Base-by-base conservation (phyloP, 192 early-diverging fungal species). In the Coemansia umbellata region DNA sequence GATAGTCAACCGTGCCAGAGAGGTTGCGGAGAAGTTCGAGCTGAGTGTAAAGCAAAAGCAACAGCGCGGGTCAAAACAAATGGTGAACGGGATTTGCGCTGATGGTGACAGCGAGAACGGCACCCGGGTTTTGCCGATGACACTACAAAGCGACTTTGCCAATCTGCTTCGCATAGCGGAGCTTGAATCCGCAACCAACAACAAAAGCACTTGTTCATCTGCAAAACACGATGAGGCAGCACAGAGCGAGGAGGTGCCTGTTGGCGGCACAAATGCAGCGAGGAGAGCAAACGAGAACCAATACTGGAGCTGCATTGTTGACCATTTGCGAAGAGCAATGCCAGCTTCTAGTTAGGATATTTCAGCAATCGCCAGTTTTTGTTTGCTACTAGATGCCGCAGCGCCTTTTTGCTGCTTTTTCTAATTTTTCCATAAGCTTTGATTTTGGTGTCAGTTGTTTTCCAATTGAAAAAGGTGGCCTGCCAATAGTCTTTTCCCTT, bases 1-100 rank as follows among this genome's bases (percentile, higher is more conserved):
- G 5, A 83, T 95, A 39, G 82, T 95, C 5, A 74, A 82, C 24
- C 69, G 80, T 15, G 94, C 94, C 13, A 83, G 81, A 33, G 52
- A 47, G 5, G 78, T 88, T 37, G 91, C 93, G 0, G 80, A 82
- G 5, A 50, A 84, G 27, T 95, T 95, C 64, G 94, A 97, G 53
- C 49, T 18, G 10, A 49, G 60, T 4, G 24, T 78, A 19, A 70
- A 69, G 57, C 57, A 37, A 8, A 44, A 35, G 35, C 58, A 66
- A 32, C 41, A 35, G 17, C 40, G 31, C 35, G 5, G 24, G 37
- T 8, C 23, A 44, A n/a, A n/a, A n/a, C n/a, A n/a, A n/a, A n/a
- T n/a, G n/a, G n/a, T n/a, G 36, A 4, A 28, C 13, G 30, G 18
- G 23, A 9, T 31, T 14, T 17, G 19, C 8, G 18, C 14, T 14